Evolutionary conservation across 2,329 filamentous ascomycete genomes (phyloP).

Genomic region (Colletotrichum liriopes): DNA sequence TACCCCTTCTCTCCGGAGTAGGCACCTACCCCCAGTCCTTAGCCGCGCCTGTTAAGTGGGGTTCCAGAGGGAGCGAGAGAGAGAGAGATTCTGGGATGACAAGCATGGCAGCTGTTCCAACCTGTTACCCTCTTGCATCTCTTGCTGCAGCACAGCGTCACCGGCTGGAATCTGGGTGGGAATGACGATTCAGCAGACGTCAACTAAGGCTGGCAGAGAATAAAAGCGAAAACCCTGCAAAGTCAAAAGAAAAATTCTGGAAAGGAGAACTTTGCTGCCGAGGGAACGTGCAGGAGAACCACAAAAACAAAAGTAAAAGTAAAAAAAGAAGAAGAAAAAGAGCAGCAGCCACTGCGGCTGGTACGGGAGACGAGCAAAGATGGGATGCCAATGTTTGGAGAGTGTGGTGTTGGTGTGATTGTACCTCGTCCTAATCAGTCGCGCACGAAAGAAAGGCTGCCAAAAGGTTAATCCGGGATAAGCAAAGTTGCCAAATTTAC

Average conservation of each 20-base stretch:
- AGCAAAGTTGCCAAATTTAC: background rate
- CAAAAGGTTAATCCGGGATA: background rate
- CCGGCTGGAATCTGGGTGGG: background rate
- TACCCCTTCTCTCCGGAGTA: background rate
- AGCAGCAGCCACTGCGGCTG: no score
- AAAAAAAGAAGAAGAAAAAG: no score
- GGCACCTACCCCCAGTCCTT: constrained; percentile 7
- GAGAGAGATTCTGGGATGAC: constrained; percentile 10
- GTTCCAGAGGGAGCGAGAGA: background rate
- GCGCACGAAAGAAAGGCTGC: background rate
- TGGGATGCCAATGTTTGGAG: constrained; percentile 15
- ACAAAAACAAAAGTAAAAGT: no score
- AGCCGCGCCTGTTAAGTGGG: constrained; percentile 33
- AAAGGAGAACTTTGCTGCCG: background rate
- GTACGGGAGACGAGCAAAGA: background rate
- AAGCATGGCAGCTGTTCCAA: constrained; percentile 26
- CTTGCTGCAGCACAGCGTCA: background rate
- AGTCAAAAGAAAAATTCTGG: no score
- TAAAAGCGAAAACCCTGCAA: constrained; percentile 3
- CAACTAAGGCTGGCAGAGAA: background rate
- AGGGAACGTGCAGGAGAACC: background rate
- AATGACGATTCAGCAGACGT: background rate
- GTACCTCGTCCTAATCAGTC: constrained; percentile 3
- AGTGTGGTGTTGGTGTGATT: background rate
- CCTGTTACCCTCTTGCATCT: constrained; percentile 3